Evolutionary conservation across 192 early-diverging fungal genomes (phyloP).

Genomic region (Backusella circina): DNA sequence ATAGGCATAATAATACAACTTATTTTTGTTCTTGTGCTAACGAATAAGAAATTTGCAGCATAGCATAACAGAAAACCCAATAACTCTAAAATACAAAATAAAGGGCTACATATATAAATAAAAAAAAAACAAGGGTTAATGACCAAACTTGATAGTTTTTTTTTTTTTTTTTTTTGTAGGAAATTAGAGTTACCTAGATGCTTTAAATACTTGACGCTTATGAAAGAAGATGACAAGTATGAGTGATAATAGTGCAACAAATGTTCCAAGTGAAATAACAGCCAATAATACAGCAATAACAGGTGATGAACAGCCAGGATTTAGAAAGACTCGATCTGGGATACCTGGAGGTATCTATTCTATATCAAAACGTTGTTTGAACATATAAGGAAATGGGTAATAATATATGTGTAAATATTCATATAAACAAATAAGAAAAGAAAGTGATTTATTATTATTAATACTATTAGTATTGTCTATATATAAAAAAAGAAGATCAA

Average conservation of each 20-base stretch:
- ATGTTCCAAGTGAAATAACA: constrained; percentile 27
- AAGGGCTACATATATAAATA: constrained; percentile 38
- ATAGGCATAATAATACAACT: constrained; percentile 38
- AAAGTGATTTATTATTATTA: neutral
- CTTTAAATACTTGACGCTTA: constrained; percentile 38
- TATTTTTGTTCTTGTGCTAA: constrained; percentile 20
- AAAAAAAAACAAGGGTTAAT: neutral
- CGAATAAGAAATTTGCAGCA: constrained; percentile 29
- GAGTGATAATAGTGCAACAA: constrained; percentile 35
- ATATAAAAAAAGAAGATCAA: neutral
- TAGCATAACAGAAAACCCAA: constrained; percentile 44
- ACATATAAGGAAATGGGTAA: neutral
- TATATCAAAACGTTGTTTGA: neutral
- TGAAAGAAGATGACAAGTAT: constrained; percentile 33
- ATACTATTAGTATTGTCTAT: neutral
- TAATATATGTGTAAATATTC: no score
- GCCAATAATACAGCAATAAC: constrained; percentile 30
- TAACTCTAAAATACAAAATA: constrained; percentile 47
- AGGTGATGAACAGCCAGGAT: constrained; percentile 37
- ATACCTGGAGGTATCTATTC: constrained; percentile 34
- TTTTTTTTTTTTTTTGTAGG: neutral
- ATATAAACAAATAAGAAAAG: neutral
- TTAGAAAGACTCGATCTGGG: constrained; percentile 27
- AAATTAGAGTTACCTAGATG: constrained; percentile 38
- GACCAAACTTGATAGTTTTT: no score